Evolutionary conservation across 1,284 basidiomycete genomes (phyloP).

Genomic region (Anthracocystis walkeri): DNA sequence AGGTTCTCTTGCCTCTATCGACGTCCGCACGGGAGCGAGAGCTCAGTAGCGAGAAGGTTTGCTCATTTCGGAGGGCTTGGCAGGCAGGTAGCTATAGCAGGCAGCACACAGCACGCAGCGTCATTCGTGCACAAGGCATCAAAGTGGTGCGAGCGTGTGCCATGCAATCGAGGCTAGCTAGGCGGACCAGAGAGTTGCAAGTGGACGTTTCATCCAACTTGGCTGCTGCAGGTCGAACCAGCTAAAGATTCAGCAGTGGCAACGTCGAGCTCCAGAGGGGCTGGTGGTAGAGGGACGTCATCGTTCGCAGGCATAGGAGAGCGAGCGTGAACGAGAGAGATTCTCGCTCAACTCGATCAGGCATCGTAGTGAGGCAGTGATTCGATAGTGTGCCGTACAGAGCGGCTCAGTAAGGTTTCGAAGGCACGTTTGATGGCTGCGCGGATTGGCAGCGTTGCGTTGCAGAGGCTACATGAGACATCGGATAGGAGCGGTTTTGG

Average conservation of each 20-base stretch:
- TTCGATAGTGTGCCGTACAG: no score
- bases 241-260: neutral
- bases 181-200: neutral
- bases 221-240: neutral
- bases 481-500: conserved; percentile 11
- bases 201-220: conserved; percentile 26
- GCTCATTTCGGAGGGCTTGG: neutral
- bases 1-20: neutral
- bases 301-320: neutral
- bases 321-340: conserved; percentile 8
- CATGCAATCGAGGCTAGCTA: neutral
- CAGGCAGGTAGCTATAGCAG: no score
- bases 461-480: conserved; percentile 8
- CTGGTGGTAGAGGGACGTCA: conserved; percentile 5
- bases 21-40: neutral
- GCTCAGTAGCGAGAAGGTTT: no score
- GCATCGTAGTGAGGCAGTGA: no score
- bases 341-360: conserved; percentile 21
- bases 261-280: neutral
- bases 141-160: neutral
- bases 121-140: conserved; percentile 1
- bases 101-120: neutral
- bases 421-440: neutral
- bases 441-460: neutral
- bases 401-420: no score